These are phyloP conservation scores for Coemansia sp. DNA, from an alignment of 192 early-diverging fungal genomes.

Conservation along the genomic window DNA sequence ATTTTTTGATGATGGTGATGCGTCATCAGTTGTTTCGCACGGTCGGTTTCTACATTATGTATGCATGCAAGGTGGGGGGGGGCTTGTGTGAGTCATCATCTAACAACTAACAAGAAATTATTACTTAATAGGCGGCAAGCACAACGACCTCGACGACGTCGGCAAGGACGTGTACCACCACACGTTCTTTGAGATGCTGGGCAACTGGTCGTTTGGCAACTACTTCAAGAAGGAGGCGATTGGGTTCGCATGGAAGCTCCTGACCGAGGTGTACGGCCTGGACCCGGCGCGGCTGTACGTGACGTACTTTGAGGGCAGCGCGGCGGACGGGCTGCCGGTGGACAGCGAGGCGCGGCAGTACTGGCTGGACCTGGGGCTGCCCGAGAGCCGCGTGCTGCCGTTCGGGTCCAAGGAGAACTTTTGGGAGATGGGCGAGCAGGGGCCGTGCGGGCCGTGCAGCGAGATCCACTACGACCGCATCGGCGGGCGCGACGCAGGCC, in stretches of 20 bases:
- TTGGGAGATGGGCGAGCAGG: slow-evolving; percentile 99
- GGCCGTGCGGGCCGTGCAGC: slow-evolving; percentile 97
- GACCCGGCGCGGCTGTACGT: slow-evolving; percentile 91
- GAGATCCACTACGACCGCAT: slow-evolving; percentile 99
- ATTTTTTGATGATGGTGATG: slow-evolving; percentile 10
- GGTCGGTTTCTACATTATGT: not conserved
- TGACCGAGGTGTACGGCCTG: slow-evolving; percentile 84
- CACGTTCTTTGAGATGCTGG: slow-evolving; percentile 99
- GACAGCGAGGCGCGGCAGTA: slow-evolving; percentile 91
- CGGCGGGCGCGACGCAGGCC: slow-evolving; percentile 77
- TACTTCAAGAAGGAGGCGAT: slow-evolving; percentile 99
- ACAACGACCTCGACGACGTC: slow-evolving; percentile 99
- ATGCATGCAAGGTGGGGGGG: not conserved
- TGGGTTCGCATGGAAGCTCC: slow-evolving; percentile 86
- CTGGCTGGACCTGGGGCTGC: slow-evolving; percentile 90
- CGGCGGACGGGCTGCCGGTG: slow-evolving; percentile 73
- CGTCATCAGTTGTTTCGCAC: not conserved
- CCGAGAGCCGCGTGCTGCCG: slow-evolving; percentile 81
- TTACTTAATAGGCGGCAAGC: slow-evolving; percentile 75
- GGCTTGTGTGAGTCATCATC: not conserved
- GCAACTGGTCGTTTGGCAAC: slow-evolving; percentile 99
- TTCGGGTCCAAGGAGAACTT: slow-evolving; percentile 96
- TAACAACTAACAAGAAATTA: too few species aligned
- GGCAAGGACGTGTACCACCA: slow-evolving; percentile 99
- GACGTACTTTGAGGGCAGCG: slow-evolving; percentile 96